Evolutionary conservation across 306 rosid species (phyloP), one percentile per base, ranked within the genome.

Genomic region (Calophaca sinica): DNA sequence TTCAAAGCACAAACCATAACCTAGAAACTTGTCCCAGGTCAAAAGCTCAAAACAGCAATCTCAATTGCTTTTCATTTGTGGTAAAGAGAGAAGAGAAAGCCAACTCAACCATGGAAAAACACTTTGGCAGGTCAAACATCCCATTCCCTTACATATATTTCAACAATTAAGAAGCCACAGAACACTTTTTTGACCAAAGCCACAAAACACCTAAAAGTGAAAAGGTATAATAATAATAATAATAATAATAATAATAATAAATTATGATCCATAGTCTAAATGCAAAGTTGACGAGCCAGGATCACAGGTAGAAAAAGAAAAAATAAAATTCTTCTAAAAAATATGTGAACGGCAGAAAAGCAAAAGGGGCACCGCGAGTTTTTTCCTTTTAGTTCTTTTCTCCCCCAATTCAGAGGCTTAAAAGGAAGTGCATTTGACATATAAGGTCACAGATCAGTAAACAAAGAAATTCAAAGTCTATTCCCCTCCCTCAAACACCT

Each of bases 11-110:
- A 78, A 59, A 13, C 55, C 33, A 70, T 14, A 77, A 32, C 8
- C n/a, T 0, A 42, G 1, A 59, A 46, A 28, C 54, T 62, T 35
- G 62, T 57, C 29, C 41, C 10, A 9, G 20, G 46, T 45, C 64
- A 65, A 74, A 76, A 50, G 32, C 15, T 73, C 76, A 65, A 80
- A 50, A 41, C 44, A 51, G 11, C 51, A 74, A 33, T 11, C 41
- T 7, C 46, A 41, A 68, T 38, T 66, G 71, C 49, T n/a, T 72
- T 65, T 46, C 5, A 10, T 62, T 46, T 15, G 44, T 31, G n/a
- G 4, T 10, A 39, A 63, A 12, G 14, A 42, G 39, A 39, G 3
- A 15, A 61, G 51, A 60, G 41, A 60, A 70, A 42, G 55, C 10
- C 41, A 42, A 39, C 4, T 50, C 42, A 67, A 39, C 57, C 48